These are phyloP conservation scores for Chaetomium sp. DNA, from an alignment of 2,329 filamentous ascomycete species.

Conservation along the genomic window DNA sequence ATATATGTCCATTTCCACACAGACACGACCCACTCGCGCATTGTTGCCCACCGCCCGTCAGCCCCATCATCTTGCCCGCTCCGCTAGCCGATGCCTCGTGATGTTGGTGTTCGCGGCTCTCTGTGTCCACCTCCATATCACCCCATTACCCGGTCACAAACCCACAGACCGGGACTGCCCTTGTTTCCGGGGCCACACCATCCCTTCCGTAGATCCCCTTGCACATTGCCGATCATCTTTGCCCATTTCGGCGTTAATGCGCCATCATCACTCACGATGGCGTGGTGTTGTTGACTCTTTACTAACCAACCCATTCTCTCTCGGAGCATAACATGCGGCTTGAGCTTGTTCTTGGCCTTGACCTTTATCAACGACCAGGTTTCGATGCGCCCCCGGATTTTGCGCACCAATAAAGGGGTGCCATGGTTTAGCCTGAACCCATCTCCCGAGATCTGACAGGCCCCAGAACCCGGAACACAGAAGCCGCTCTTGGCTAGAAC, in stretches of 20 bases:
- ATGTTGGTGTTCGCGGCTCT: neutral
- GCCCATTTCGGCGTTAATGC: neutral
- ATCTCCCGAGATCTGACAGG: conserved; percentile 4
- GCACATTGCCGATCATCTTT: neutral
- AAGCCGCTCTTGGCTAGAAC: conserved; percentile 5
- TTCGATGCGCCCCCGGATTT: neutral
- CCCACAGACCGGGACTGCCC: neutral
- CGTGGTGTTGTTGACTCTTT: neutral
- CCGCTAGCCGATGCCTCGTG: neutral
- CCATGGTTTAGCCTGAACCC: conserved; percentile 14
- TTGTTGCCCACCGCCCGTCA: neutral
- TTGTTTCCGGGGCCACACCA: neutral
- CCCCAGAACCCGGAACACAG: conserved; percentile 6
- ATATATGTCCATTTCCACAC: neutral
- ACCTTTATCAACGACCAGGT: neutral
- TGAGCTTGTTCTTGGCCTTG: neutral
- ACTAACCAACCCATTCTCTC: neutral
- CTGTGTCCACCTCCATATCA: neutral
- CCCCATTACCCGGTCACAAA: neutral
- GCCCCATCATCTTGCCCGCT: neutral
- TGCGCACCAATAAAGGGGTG: conserved; percentile 4
- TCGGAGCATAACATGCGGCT: neutral
- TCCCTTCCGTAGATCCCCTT: neutral
- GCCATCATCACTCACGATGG: neutral
- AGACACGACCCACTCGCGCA: neutral